Evolutionary conservation across 805 yeast genomes (phyloP), one percentile per base, ranked within the genome.

Genomic region (Teunomyces lycoperdinae): DNA sequence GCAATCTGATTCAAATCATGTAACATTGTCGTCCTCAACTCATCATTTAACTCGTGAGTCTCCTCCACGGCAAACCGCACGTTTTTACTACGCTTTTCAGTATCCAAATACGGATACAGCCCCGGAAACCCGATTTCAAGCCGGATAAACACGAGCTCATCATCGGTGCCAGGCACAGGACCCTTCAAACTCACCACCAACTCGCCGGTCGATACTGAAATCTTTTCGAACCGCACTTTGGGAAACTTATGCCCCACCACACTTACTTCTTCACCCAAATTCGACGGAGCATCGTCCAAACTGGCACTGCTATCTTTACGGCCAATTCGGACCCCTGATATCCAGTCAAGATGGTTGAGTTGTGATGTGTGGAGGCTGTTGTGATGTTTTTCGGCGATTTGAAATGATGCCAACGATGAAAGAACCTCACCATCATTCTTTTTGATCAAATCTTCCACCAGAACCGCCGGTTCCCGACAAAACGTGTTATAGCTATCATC

Each of bases 231-330:
- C 1, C 84, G 71, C 3, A 94, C 78, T 55, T 86, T 89, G 0
- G 97, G 96, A 61, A 91, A 90, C 56, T 87, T 88, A 56, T 85
- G 90, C 2, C 96, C 96, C 5, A 90, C 89, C 13, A 80, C 73
- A 53, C 95, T 85, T 1, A 94, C 90, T 64, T 92, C 99, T 64
- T 91, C 97, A 5, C 96, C 97, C 24, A 92, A 66, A 58, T 89
- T 89, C 20, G 84, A 68, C 0, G 83, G 79, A 32, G 63, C 66
- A 7, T 58, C 64, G 11, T 47, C 53, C 1, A 62, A 58, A 44
- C 64, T 60, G 38, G 66, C 69, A 3, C 42, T 16, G 35, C 46
- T 42, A 3, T 44, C 47, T 7, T 49, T 41, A 36, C 74, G 70
- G 1, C 89, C 89, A 53, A 92, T 80, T 48, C 90, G 75, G 6